Conservation (phyloP, 805 yeast species). For the Wickerhamiella lipophila region DNA sequence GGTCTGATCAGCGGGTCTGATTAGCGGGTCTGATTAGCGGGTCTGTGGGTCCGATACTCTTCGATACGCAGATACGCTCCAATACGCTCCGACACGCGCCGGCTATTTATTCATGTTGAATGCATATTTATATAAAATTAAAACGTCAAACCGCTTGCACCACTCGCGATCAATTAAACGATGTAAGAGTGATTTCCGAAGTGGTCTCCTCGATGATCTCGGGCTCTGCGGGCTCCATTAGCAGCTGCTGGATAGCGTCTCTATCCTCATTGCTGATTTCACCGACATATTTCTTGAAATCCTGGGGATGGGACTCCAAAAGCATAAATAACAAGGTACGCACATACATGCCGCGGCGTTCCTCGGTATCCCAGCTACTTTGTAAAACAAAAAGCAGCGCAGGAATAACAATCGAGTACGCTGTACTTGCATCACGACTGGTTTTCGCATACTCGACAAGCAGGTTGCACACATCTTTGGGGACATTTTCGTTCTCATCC, state of each 20-base stretch:
- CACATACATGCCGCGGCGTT: conserved; percentile 17
- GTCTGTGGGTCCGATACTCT: too few species aligned
- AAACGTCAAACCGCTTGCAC: too few species aligned
- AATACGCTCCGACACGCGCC: too few species aligned
- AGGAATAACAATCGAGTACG: conserved; percentile 24
- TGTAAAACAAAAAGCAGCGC: conserved; percentile 26
- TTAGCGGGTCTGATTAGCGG: too few species aligned
- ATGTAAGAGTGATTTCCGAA: conserved; percentile 39
- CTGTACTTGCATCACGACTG: conserved; percentile 19
- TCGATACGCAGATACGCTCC: too few species aligned
- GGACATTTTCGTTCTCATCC: neutral
- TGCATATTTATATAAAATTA: neutral
- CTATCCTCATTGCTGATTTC: conserved; percentile 30
- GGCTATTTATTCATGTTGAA: neutral
- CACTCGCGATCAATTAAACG: conserved; percentile 33
- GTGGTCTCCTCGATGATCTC: conserved; percentile 12
- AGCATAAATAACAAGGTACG: conserved; percentile 25
- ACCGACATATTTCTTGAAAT: conserved; percentile 33
- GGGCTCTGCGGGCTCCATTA: conserved; percentile 14
- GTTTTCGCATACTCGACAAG: conserved; percentile 10
- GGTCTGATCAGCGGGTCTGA: too few species aligned
- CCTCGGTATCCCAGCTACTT: conserved; percentile 17
- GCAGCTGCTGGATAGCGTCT: conserved; percentile 15
- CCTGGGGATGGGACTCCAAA: conserved; percentile 23
- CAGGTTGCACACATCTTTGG: conserved; percentile 11